Conservation (phyloP, 2,329 filamentous ascomycete species). For the Alternaria incomplexa region DNA sequence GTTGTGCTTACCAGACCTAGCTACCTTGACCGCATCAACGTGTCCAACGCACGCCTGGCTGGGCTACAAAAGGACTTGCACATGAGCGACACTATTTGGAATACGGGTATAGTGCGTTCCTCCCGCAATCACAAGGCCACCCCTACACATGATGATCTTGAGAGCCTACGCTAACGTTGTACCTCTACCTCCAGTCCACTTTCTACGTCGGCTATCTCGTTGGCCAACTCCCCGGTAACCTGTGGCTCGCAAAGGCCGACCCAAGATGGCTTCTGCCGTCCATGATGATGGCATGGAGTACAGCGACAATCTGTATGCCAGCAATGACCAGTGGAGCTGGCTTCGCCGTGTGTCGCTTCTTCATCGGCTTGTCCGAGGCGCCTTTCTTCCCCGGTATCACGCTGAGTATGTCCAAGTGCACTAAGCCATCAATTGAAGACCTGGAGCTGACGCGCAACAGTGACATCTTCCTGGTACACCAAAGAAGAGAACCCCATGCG, state of each 20-base stretch:
- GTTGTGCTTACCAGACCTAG: conserved; percentile 14
- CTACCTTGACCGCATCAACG: conserved; percentile 51
- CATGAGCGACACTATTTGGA: conserved; percentile 43
- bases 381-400: conserved; percentile 49
- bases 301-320: conserved; percentile 55
- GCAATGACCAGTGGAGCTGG: conserved; percentile 44
- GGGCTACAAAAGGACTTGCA: conserved; percentile 48
- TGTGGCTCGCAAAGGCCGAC: conserved; percentile 52
- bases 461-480: conserved; percentile 56
- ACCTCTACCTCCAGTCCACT: conserved; percentile 29
- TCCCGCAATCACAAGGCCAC: background rate
- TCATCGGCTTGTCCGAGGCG: conserved; percentile 48
- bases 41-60: conserved; percentile 48
- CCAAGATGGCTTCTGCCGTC: conserved; percentile 46
- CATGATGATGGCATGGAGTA: conserved; percentile 53
- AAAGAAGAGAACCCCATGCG: conserved; percentile 53
- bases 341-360: conserved; percentile 47
- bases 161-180: background rate
- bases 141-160: background rate
- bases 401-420: conserved; percentile 44
- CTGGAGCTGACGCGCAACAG: background rate
- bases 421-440: no score
- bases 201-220: conserved; percentile 57
- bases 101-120: conserved; percentile 38
- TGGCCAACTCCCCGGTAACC: conserved; percentile 55